Evolutionary conservation across 1,139 yeast genomes (phyloP), one percentile per base, ranked within the genome.

Genomic region (Saccharomyces hybrid): DNA sequence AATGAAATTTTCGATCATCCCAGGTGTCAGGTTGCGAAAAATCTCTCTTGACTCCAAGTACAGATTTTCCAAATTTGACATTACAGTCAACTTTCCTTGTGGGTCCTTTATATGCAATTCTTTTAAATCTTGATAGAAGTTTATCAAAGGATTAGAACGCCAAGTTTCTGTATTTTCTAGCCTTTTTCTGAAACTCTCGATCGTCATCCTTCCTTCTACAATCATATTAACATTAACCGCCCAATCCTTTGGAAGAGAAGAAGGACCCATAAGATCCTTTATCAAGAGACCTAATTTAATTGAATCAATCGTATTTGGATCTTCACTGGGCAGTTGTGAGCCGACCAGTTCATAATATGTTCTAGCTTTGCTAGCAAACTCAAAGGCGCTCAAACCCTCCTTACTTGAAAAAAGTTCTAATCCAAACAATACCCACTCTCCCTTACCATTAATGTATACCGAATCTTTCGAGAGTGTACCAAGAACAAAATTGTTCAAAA

Each of bases 381-480:
- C 56, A 47, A 69, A 77, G 2, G 46, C 48, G 14, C 42, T 42
- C 5, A 60, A 47, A 7, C 81, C 85, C 1, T 78, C 71, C 26
- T 72, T 73, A 54, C 77, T 81, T 1, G 86, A 78, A 54, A 86
- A 75, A 3, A 87, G 70, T 68, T 91, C 98, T 63, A 90, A 81
- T 1, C 97, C 97, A 60, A 88, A 87, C 27, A 91, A 68, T 56
- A 83, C 86, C 95, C 96, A 88, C 64, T 88, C 96, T 7, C 97
- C 96, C 46, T 75, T 67, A 25, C 76, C 78, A 54, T 80, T 86
- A 13, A 88, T 82, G 68, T 72, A 89, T 0, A 91, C 77, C 0
- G 88, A 79, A 46, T 79, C 76, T 29, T 73, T 62, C 58, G 80
- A 76, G 42, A 90, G 64, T 57, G 83, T 82, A 1, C 91, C 93